Percentiles rank a stretch among this genome's conserved stretches.
These are phyloP conservation scores for Ganoderma sinense DNA, from an alignment of 1,284 basidiomycete genomes.

Conservation along the genomic window DNA sequence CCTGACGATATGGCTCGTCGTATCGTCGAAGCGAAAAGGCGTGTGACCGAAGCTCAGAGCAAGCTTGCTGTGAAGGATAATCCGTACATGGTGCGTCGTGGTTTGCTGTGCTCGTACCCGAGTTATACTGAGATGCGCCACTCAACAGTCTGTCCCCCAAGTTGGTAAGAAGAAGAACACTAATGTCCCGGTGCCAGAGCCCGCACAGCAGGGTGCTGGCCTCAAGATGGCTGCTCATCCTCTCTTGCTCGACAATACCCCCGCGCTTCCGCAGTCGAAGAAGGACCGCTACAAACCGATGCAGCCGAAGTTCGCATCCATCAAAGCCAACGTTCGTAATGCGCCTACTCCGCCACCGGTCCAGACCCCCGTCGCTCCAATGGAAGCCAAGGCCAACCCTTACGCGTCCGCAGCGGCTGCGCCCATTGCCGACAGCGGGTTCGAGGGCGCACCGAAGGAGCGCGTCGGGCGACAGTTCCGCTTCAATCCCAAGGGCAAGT, in stretches of 20 bases:
- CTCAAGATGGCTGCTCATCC: slow-evolving; percentile 92
- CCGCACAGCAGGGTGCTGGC: slow-evolving; percentile 80
- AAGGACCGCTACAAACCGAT: slow-evolving; percentile 95
- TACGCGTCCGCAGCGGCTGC: slow-evolving; percentile 64
- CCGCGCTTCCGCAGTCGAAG: slow-evolving; percentile 71
- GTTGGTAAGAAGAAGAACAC: slow-evolving; percentile 55
- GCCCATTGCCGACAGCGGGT: slow-evolving; percentile 59
- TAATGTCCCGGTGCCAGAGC: slow-evolving; percentile 48
- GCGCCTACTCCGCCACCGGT: slow-evolving; percentile 70
- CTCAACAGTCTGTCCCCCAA: slow-evolving; percentile 55
- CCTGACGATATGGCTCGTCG: slow-evolving; percentile 72
- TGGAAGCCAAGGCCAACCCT: slow-evolving; percentile 68
- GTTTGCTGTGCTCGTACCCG: neutral
- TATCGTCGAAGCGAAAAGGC: slow-evolving; percentile 81
- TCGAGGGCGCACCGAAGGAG: slow-evolving; percentile 77
- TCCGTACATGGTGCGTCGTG: slow-evolving; percentile 77
- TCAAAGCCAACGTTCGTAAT: slow-evolving; percentile 85
- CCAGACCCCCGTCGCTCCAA: slow-evolving; percentile 51
- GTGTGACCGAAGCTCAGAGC: slow-evolving; percentile 81
- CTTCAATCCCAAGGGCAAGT: slow-evolving; percentile 93
- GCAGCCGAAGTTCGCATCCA: slow-evolving; percentile 96
- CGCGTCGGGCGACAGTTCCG: slow-evolving; percentile 76
- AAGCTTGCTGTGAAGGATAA: slow-evolving; percentile 79
- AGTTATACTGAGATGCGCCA: slow-evolving; percentile 2
- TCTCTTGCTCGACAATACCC: slow-evolving; percentile 73